These are phyloP conservation scores for Solanum verrucosum DNA, from an alignment of 257 asterid genomes.

Conservation along the genomic window DNA sequence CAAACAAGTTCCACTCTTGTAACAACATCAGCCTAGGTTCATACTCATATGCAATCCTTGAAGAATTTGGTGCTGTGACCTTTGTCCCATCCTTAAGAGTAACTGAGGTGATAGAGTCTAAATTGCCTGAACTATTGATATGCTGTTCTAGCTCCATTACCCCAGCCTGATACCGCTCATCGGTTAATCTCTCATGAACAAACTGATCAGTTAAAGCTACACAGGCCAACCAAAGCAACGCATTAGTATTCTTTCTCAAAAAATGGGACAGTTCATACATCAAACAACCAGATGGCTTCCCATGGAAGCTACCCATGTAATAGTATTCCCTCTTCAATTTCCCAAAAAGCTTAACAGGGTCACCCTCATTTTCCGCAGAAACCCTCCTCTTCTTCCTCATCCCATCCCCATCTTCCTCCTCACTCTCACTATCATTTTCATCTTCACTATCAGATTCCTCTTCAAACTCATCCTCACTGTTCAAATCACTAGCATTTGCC, in stretches of 20 bases:
- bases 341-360: slow-evolving; percentile 59
- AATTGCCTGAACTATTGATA: slow-evolving; percentile 78
- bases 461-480: slow-evolving; percentile 72
- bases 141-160: slow-evolving; percentile 95
- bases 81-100: slow-evolving; percentile 92
- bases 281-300: slow-evolving; percentile 95
- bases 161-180: slow-evolving; percentile 82
- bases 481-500: slow-evolving; percentile 78
- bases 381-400: slow-evolving; percentile 57
- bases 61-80: slow-evolving; percentile 68
- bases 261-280: slow-evolving; percentile 87
- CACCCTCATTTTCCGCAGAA: slow-evolving; percentile 32
- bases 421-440: slow-evolving; percentile 54
- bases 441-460: slow-evolving; percentile 62
- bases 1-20: slow-evolving; percentile 98
- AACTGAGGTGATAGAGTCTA: slow-evolving; percentile 67
- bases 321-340: slow-evolving; percentile 75
- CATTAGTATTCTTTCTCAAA: slow-evolving; percentile 65
- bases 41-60: slow-evolving; percentile 73
- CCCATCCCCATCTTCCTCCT: slow-evolving; percentile 32
- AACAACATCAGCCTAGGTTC: slow-evolving; percentile 86
- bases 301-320: slow-evolving; percentile 84
- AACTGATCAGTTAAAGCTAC: slow-evolving; percentile 92
- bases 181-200: slow-evolving; percentile 85
- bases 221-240: slow-evolving; percentile 93